phyloP scores from a whole-genome alignment of 305 asterid species.

The Withania somnifera region DNA sequence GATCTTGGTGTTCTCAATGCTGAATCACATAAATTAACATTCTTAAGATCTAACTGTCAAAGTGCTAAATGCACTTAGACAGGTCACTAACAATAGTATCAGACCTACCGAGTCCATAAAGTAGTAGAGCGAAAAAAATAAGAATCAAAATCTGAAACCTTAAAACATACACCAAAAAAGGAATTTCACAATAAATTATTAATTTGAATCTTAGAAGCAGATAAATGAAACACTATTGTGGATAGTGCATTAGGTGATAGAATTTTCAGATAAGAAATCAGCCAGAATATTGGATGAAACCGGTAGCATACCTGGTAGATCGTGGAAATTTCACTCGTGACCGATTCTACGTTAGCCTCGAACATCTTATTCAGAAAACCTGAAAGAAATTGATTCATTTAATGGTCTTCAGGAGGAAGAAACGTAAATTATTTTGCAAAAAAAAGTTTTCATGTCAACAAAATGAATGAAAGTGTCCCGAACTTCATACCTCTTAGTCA shows the following conservation, averaged over 20 bases:
- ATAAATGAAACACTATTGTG: background rate
- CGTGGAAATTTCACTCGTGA: conserved; percentile 54
- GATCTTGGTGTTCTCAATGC: background rate
- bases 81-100: background rate
- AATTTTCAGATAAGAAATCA: background rate
- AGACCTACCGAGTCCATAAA: background rate
- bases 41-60: background rate
- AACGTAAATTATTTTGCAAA: background rate
- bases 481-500: conserved; percentile 48
- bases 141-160: background rate
- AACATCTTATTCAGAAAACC: conserved; percentile 80
- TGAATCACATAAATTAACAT: background rate
- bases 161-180: background rate
- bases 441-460: background rate
- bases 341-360: conserved; percentile 73
- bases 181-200: background rate
- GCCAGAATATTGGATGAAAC: background rate
- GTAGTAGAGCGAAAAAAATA: background rate
- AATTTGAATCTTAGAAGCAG: background rate
- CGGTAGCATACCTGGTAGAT: conserved; percentile 40
- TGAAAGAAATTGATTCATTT: conserved; percentile 18
- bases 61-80: background rate
- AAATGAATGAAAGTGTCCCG: background rate
- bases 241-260: background rate
- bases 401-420: conserved; percentile 7